Evolutionary conservation across 139 green algal species (phyloP).

Genomic region (Auxenochlorella protothecoides): DNA sequence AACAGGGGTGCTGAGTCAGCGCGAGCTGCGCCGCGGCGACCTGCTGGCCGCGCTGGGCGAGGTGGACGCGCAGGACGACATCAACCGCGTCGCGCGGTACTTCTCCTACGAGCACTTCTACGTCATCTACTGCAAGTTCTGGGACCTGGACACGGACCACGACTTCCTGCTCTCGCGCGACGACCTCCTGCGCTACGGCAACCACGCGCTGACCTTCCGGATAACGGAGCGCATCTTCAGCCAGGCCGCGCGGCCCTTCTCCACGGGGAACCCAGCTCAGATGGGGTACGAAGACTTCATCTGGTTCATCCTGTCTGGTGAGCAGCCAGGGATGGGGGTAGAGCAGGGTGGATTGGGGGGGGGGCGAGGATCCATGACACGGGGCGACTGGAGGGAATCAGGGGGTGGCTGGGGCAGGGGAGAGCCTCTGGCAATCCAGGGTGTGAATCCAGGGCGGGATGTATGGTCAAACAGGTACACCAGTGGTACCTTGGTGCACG

Average conservation of each 20-base stretch:
- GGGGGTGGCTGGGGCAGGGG: no score
- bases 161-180: conserved; percentile 90
- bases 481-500: no score
- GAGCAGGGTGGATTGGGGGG: no score
- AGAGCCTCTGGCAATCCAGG: no score
- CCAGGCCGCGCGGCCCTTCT: conserved; percentile 63
- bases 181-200: conserved; percentile 89
- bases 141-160: conserved; percentile 97
- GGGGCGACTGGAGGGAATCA: no score
- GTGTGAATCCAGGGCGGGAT: no score
- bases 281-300: conserved; percentile 99
- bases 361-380: no score
- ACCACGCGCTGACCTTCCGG: conserved; percentile 87
- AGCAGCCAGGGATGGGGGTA: no score
- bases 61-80: conserved; percentile 89
- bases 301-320: conserved; percentile 90
- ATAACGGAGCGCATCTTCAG: conserved; percentile 92
- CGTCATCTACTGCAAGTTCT: conserved; percentile 99
- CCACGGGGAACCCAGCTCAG: conserved; percentile 45
- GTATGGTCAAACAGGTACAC: no score
- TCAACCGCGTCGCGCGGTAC: conserved; percentile 88
- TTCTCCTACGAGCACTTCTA: conserved; percentile 99
- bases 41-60: conserved; percentile 71
- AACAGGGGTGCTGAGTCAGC: conserved; percentile 60
- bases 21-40: conserved; percentile 74